These are phyloP conservation scores for Trichosporon sp. DNA, from an alignment of 1,284 basidiomycete species.

Conservation along the genomic window DNA sequence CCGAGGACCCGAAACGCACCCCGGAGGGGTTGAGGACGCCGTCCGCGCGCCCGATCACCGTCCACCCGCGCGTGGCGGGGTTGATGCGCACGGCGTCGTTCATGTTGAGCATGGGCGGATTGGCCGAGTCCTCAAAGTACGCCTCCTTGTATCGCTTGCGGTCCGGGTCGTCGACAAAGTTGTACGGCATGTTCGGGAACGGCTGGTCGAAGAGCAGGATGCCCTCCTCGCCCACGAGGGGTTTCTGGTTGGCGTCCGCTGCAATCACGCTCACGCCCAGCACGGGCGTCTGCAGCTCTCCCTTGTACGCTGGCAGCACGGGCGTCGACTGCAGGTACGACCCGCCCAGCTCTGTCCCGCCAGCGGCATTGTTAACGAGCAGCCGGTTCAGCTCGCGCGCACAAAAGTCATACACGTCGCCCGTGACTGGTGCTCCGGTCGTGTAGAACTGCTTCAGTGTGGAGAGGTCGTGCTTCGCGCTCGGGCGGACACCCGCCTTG, in stretches of 20 bases:
- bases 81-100: constrained; percentile 34
- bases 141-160: constrained; percentile 50
- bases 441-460: constrained; percentile 44
- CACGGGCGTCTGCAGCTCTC: constrained; percentile 45
- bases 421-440: constrained; percentile 47
- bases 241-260: constrained; percentile 27
- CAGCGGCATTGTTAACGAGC: constrained; percentile 41
- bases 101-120: constrained; percentile 37
- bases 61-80: constrained; percentile 31
- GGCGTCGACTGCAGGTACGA: constrained; percentile 40
- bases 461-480: constrained; percentile 33
- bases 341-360: constrained; percentile 51
- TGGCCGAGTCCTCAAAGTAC: constrained; percentile 45
- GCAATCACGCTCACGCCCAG: constrained; percentile 47
- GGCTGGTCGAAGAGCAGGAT: constrained; percentile 46
- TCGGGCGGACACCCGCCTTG: constrained; percentile 30
- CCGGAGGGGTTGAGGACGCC: constrained; percentile 41
- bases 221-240: constrained; percentile 38
- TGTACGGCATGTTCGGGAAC: constrained; percentile 51
- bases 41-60: constrained; percentile 36
- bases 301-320: constrained; percentile 44
- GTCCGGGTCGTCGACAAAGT: constrained; percentile 38
- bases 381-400: constrained; percentile 34
- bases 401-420: constrained; percentile 38
- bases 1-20: constrained; percentile 38